A percentile compares a stretch with the other conserved stretches of the same genome.
These are phyloP conservation scores for Auriscalpium microsporum DNA, from an alignment of 768 basidiomycete species.

Conservation along the genomic window DNA sequence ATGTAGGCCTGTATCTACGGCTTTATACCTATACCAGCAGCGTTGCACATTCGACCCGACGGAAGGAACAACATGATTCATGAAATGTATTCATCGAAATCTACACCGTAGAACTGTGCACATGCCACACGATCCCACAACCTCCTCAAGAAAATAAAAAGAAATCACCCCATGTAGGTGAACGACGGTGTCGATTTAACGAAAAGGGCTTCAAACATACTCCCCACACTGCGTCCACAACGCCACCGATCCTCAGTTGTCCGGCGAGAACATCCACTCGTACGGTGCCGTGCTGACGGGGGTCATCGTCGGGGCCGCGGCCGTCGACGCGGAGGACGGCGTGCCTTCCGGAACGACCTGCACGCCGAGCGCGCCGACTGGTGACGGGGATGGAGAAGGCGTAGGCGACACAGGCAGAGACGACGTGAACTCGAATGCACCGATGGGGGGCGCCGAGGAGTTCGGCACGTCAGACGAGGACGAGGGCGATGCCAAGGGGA, in stretches of 20 bases:
- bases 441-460: not conserved
- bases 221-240: too few species aligned
- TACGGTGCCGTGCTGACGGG: slow-evolving; percentile 12
- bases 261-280: slow-evolving; percentile 14
- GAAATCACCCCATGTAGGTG: too few species aligned
- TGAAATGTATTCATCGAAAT: too few species aligned
- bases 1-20: slow-evolving; percentile 35
- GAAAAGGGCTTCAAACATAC: too few species aligned
- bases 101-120: too few species aligned
- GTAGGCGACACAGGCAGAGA: not conserved
- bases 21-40: not conserved
- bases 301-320: slow-evolving; percentile 6
- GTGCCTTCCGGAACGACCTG: slow-evolving; percentile 6
- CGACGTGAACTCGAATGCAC: not conserved
- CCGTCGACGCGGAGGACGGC: not conserved
- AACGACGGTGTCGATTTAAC: too few species aligned
- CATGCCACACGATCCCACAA: too few species aligned
- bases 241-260: not conserved
- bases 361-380: not conserved
- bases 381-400: not conserved
- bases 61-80: too few species aligned
- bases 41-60: too few species aligned
- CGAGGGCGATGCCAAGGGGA: not conserved
- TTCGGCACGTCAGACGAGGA: not conserved
- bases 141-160: too few species aligned